phyloP scores from a whole-genome alignment of 2,329 filamentous ascomycete species.

The Ceratocystis ficicola region DNA sequence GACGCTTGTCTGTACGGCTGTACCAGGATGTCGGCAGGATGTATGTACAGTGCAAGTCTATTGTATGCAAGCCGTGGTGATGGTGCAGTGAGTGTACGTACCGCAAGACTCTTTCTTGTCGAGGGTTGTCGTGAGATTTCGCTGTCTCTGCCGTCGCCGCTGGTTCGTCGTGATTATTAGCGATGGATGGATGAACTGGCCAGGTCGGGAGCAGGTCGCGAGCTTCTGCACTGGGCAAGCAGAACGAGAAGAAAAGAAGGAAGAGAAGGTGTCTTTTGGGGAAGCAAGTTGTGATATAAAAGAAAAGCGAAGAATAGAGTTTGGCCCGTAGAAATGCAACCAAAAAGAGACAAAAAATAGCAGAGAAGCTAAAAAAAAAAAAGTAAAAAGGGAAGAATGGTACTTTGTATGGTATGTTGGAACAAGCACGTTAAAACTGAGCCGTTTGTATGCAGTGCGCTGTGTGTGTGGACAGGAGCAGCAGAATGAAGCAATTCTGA shows the following conservation, averaged over 20 bases:
- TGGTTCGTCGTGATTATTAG: no score
- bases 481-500: neutral
- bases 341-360: neutral
- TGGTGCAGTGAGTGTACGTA: no score
- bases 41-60: neutral
- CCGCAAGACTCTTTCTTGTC: no score
- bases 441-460: neutral
- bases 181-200: no score
- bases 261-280: neutral
- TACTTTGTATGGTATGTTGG: constrained; percentile 22
- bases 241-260: neutral
- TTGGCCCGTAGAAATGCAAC: constrained; percentile 15
- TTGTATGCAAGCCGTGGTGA: neutral
- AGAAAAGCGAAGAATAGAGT: neutral
- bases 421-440: constrained; percentile 13
- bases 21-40: neutral
- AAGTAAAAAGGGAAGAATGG: constrained; percentile 17
- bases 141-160: no score
- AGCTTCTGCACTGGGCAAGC: neutral
- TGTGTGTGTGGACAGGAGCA: neutral
- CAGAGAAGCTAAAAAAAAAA: constrained; percentile 4
- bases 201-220: neutral
- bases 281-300: neutral
- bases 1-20: constrained; percentile 1
- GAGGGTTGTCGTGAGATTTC: no score